These are phyloP conservation scores for Santalum album DNA, from an alignment of 164 flowering plant species.

Conservation along the genomic window DNA sequence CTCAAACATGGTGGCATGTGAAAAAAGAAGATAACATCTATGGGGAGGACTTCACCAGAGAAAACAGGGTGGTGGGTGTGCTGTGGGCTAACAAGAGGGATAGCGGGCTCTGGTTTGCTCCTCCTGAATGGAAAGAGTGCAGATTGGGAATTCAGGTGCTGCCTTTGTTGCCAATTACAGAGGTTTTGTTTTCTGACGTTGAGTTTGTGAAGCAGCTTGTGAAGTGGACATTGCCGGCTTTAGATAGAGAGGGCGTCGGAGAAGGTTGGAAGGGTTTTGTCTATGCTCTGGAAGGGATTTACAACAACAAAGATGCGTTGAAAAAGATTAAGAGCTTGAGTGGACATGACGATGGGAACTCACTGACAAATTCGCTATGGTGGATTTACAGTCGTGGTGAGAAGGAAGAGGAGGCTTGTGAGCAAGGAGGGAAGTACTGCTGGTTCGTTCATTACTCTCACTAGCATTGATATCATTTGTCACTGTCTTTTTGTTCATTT, in stretches of 20 bases:
- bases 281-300: constrained; percentile 70
- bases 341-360: constrained; percentile 76
- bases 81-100: constrained; percentile 86
- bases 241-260: constrained; percentile 64
- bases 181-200: constrained; percentile 56
- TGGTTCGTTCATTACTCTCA: constrained; percentile 51
- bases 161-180: constrained; percentile 72
- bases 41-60: constrained; percentile 46
- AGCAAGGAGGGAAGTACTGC: constrained; percentile 24
- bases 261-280: constrained; percentile 95
- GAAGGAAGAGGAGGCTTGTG: constrained; percentile 18
- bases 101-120: constrained; percentile 86
- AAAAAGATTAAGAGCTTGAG: constrained; percentile 46
- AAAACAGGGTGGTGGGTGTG: constrained; percentile 72
- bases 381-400: constrained; percentile 69
- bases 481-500: no score
- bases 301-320: constrained; percentile 53
- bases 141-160: constrained; percentile 79
- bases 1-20: constrained; percentile 88
- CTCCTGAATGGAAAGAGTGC: constrained; percentile 77
- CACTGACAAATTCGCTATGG: constrained; percentile 75
- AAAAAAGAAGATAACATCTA: constrained; percentile 47
- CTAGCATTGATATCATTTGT: constrained; percentile 5
- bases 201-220: constrained; percentile 52
- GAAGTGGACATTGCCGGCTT: constrained; percentile 62